Evolutionary conservation across 768 basidiomycete species (phyloP).

Genomic region (Gautieria morchelliformis): DNA sequence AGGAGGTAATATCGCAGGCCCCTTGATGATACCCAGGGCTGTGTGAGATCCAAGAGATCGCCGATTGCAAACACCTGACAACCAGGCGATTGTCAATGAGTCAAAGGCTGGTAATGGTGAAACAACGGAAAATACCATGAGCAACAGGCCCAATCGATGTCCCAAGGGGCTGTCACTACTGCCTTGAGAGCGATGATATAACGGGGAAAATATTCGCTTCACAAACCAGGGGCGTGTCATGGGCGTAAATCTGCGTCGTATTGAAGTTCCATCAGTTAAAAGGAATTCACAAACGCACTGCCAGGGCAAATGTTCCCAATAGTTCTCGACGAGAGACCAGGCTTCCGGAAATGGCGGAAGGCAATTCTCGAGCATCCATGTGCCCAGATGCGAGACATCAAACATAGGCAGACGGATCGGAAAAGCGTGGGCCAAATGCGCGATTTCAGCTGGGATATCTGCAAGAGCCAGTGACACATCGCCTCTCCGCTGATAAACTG

Average conservation of each 20-base stretch:
- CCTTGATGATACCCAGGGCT: neutral
- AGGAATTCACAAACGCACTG: conserved; percentile 2
- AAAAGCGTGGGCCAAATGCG: conserved; percentile 1
- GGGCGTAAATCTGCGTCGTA: neutral
- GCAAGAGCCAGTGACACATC: neutral
- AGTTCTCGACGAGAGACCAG: conserved; percentile 6
- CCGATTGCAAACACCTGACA: conserved; percentile 8
- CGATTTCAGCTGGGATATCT: conserved; percentile 1
- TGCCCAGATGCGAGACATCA: neutral
- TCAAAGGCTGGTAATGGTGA: neutral
- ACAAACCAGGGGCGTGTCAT: conserved; percentile 2
- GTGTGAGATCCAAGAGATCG: conserved; percentile 5
- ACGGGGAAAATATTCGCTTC: conserved; percentile 2
- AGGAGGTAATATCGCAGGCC: conserved; percentile 1
- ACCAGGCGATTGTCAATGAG: neutral
- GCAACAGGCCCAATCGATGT: neutral
- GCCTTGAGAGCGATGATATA: neutral
- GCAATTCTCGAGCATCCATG: conserved; percentile 8
- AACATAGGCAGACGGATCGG: neutral
- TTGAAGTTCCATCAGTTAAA: neutral
- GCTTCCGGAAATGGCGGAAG: conserved; percentile 5
- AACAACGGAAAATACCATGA: conserved; percentile 1
- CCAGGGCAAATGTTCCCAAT: conserved; percentile 8
- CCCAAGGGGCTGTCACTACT: neutral
- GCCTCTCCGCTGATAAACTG: neutral